phyloP scores from a whole-genome alignment of 495 filamentous ascomycete species.

The Saxophila tyrrhenica region DNA sequence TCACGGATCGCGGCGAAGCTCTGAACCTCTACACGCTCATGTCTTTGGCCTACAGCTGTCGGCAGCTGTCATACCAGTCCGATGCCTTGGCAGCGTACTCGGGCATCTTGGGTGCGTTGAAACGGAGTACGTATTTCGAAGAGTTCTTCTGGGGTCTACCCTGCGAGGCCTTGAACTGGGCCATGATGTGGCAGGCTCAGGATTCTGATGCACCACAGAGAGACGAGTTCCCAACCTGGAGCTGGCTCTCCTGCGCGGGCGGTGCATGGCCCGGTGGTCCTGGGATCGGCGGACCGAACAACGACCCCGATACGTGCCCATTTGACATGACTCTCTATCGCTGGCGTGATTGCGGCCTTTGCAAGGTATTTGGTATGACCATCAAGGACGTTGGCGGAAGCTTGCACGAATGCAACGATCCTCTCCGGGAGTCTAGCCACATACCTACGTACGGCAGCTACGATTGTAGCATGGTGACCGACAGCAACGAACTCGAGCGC shows the following conservation, averaged over 20 bases:
- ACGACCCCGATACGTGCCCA: neutral
- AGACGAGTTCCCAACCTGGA: neutral
- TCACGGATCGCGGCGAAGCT: neutral
- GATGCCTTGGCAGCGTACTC: neutral
- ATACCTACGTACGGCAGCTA: neutral
- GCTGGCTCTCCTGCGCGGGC: neutral
- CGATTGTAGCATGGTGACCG: neutral
- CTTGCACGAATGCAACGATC: neutral
- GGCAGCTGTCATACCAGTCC: neutral
- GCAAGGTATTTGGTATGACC: neutral
- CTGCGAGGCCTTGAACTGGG: neutral
- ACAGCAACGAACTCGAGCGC: neutral
- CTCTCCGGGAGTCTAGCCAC: neutral
- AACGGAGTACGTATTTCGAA: neutral
- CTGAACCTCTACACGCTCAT: neutral
- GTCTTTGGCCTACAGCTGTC: neutral
- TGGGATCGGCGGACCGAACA: neutral
- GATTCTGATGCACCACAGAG: neutral
- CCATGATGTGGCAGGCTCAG: neutral
- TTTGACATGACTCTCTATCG: neutral
- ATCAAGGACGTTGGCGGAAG: neutral
- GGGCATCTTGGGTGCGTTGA: neutral
- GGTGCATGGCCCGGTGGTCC: neutral
- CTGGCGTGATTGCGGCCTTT: neutral
- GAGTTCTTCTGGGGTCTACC: slow-evolving; percentile 4